A percentile compares a stretch with the other conserved stretches of the same genome.
Evolutionary conservation across 1,139 yeast species (phyloP).

Genomic region (Candida neerlandica): DNA sequence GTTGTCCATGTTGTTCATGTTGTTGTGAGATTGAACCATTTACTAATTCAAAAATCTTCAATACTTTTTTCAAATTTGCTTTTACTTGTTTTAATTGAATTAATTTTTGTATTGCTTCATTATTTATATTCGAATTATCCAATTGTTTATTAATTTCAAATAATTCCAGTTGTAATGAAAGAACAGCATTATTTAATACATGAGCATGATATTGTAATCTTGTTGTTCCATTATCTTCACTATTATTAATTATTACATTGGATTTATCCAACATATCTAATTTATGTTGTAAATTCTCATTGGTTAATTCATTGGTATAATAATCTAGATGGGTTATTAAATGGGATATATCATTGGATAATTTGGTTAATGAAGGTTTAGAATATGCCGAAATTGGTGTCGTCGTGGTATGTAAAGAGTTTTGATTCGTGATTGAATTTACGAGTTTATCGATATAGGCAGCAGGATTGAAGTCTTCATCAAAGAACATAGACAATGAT

Average conservation of each 20-base stretch:
- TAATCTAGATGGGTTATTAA: constrained; percentile 63
- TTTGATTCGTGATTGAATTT: constrained; percentile 24
- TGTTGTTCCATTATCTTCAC: constrained; percentile 26
- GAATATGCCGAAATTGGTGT: constrained; percentile 22
- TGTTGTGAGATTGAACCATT: constrained; percentile 20
- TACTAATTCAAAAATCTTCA: constrained; percentile 46
- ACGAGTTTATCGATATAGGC: constrained; percentile 42
- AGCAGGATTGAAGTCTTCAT: constrained; percentile 39
- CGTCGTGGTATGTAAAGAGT: constrained; percentile 16
- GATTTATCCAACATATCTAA: constrained; percentile 31
- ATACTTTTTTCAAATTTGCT: constrained; percentile 45
- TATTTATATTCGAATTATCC: constrained; percentile 19
- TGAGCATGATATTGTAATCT: constrained; percentile 67
- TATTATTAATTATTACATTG: constrained; percentile 23
- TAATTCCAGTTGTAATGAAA: constrained; percentile 55
- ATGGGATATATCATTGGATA: constrained; percentile 34
- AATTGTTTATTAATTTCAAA: constrained; percentile 25
- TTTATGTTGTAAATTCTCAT: constrained; percentile 51
- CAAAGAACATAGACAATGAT: constrained; percentile 42
- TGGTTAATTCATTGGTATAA: constrained; percentile 57
- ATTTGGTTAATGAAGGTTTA: constrained; percentile 26
- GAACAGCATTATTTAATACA: constrained; percentile 57
- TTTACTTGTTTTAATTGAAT: constrained; percentile 47
- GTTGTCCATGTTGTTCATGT: no score
- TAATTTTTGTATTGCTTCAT: constrained; percentile 40